Base-by-base conservation (phyloP, 345 rosid species). In the Arabidopsis suecica region DNA sequence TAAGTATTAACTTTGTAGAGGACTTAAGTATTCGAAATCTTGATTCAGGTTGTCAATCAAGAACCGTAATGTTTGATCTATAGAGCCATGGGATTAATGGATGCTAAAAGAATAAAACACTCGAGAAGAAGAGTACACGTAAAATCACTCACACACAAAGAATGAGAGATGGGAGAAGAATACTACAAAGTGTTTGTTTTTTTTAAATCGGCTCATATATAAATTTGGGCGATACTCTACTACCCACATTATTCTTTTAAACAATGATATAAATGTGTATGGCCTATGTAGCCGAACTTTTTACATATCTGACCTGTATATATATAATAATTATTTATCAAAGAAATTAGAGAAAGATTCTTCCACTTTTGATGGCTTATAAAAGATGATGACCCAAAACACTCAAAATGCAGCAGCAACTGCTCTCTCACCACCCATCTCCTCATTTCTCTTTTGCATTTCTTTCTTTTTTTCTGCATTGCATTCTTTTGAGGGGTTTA, bases 381-480 rank as follows among this genome's bases (percentile, higher is more conserved):
- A 82, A 63, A 82, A 68, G 48, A 62, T 36, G 22, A 54, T 18
- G 65, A 23, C n/a, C 51, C 64, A 37, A 34, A 4, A 32, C 38
- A 71, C 22, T 71, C 48, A 66, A 59, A 61, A 76, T 68, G 74
- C 80, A 74, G 86, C 81, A 79, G 80, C 84, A 78, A 61, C 60
- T 56, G 71, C 74, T 73, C 69, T 72, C 37, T 18, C 50, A 22
- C 63, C 57, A 37, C 40, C 61, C 61, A 57, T 71, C 71, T 61
- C 70, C 33, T 73, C 12, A 6, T 10, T 9, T 44, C 33, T 60
- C 51, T 34, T 14, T 60, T 63, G 14, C 34, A 50, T 65, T 53
- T 78, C 65, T 67, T 32, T 65, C 18, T 59, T n/a, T 59, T 9
- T 37, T 9, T 28, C 25, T 67, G 10, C 61, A 74, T 67, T 22